Evolutionary conservation across 148 eudicot species (phyloP).

Genomic region (Rhododendron molle): DNA sequence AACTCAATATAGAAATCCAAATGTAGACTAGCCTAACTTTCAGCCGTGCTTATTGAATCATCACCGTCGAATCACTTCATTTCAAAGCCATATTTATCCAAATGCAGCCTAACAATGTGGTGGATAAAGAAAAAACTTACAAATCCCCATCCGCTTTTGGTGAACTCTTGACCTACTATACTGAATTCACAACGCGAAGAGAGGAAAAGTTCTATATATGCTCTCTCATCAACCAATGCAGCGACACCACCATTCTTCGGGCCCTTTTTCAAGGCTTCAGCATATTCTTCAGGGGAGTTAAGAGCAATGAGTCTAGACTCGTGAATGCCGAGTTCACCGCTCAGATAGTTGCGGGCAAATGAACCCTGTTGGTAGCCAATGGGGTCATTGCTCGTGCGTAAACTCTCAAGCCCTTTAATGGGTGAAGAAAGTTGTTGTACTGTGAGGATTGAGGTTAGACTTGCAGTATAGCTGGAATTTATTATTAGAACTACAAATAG

Average conservation of each 20-base stretch:
- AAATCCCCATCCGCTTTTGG: slow-evolving; percentile 78
- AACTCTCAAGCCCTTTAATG: slow-evolving; percentile 54
- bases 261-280: slow-evolving; percentile 43
- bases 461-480: slow-evolving; percentile 73
- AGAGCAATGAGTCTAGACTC: slow-evolving; percentile 55
- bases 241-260: slow-evolving; percentile 66
- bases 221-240: slow-evolving; percentile 63
- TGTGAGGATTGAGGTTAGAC: slow-evolving; percentile 72
- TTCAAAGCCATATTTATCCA: too few relatives aligned
- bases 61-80: too few relatives aligned
- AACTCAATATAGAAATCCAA: too few relatives aligned
- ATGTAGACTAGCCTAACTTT: too few relatives aligned
- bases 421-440: slow-evolving; percentile 62
- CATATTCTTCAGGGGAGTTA: slow-evolving; percentile 40
- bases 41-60: too few relatives aligned
- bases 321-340: slow-evolving; percentile 34
- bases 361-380: slow-evolving; percentile 72
- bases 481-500: slow-evolving; percentile 65
- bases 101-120: background rate
- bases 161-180: slow-evolving; percentile 63
- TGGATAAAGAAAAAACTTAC: slow-evolving; percentile 41
- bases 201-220: slow-evolving; percentile 60
- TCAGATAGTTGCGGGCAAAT: slow-evolving; percentile 48
- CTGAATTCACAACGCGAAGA: slow-evolving; percentile 67
- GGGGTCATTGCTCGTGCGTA: slow-evolving; percentile 36